A percentile compares a stretch with the other conserved stretches of the same genome.
Conservation (phyloP, 2,329 filamentous ascomycete species). For the Pezicula rhizophila region DNA sequence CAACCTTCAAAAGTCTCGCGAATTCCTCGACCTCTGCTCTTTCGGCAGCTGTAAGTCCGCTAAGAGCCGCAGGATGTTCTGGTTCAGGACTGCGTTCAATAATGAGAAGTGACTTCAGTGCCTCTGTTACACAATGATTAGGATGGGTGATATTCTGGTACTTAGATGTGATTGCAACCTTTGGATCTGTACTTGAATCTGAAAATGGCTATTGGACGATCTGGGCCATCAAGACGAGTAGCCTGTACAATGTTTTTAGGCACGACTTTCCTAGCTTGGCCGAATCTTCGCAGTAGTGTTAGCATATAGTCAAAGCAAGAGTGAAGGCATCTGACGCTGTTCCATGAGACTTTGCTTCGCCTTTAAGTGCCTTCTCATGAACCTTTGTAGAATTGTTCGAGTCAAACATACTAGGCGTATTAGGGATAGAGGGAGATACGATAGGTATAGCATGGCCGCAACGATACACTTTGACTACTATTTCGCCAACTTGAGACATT, state of each 20-base stretch:
- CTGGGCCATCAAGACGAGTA: constrained; percentile 8
- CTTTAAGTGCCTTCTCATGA: constrained; percentile 16
- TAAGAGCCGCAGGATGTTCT: neutral
- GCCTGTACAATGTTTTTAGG: neutral
- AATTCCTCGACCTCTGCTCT: neutral
- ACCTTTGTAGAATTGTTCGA: neutral
- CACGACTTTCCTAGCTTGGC: neutral
- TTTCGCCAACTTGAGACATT: neutral
- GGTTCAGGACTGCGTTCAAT: neutral
- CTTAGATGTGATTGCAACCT: constrained; percentile 2
- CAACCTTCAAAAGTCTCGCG: no score
- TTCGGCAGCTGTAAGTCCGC: neutral
- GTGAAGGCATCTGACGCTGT: constrained; percentile 6
- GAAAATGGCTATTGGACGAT: constrained; percentile 3
- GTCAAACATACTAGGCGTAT: no score
- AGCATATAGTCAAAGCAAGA: neutral
- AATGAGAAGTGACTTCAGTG: neutral
- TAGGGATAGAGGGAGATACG: no score
- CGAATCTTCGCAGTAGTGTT: neutral
- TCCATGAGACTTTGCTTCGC: constrained; percentile 12
- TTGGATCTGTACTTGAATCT: constrained; percentile 15
- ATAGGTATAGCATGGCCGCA: neutral
- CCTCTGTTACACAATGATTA: neutral
- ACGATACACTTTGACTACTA: neutral
- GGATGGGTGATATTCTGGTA: neutral